Evolutionary conservation across 345 rosid genomes (phyloP).

Genomic region (Sonneratia alba): DNA sequence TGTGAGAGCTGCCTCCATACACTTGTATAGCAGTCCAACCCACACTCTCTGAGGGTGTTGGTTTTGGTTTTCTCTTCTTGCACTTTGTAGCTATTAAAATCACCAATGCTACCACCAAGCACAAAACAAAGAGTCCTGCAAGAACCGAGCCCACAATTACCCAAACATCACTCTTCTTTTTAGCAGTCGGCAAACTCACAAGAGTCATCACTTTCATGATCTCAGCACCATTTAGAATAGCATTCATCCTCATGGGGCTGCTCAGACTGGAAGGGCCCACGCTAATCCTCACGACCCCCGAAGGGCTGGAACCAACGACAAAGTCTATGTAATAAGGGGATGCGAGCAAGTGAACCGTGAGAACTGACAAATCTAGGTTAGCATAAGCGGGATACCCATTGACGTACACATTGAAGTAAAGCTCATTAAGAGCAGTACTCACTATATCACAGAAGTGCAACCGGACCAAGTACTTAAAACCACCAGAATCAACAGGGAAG

Average conservation of each 20-base stretch:
- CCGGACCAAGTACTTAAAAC: conserved; percentile 54
- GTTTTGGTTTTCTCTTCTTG: conserved; percentile 23
- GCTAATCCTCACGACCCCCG: conserved; percentile 44
- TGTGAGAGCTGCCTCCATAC: conserved; percentile 54
- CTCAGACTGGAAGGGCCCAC: conserved; percentile 90
- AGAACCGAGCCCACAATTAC: conserved; percentile 43
- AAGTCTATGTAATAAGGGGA: conserved; percentile 73
- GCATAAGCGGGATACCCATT: conserved; percentile 47
- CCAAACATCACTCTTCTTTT: conserved; percentile 41
- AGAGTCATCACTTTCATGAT: conserved; percentile 58
- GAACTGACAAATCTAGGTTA: conserved; percentile 72
- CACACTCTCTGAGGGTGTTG: conserved; percentile 37
- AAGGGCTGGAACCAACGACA: conserved; percentile 48
- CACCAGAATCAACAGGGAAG: conserved; percentile 43
- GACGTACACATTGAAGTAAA: conserved; percentile 69
- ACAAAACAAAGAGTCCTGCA: conserved; percentile 44
- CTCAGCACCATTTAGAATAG: conserved; percentile 81
- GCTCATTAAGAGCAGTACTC: conserved; percentile 62
- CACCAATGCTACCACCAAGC: conserved; percentile 19
- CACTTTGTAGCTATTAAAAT: conserved; percentile 28
- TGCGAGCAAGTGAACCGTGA: conserved; percentile 49
- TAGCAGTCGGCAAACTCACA: conserved; percentile 14
- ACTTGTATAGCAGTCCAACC: conserved; percentile 81
- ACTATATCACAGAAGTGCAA: conserved; percentile 93
- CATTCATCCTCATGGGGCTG: conserved; percentile 40